phyloP scores from a whole-genome alignment of 768 basidiomycete species.

The Sistotremastrum suecicum region DNA sequence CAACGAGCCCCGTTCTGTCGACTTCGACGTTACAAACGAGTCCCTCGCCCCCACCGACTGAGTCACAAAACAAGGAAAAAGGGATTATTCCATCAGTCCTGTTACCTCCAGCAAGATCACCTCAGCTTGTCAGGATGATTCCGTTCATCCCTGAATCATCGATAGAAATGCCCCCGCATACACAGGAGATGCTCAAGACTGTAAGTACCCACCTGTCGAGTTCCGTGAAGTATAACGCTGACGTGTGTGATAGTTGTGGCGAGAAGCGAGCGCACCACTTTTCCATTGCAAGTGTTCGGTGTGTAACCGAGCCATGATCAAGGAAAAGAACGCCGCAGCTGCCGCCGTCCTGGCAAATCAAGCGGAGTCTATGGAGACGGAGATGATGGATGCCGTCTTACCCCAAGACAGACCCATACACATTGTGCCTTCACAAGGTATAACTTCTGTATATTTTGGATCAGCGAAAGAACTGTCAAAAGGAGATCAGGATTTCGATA shows the following conservation, averaged over 20 bases:
- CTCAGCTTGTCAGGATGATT: no score
- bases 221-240: neutral
- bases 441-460: constrained; percentile 7
- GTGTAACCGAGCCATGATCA: constrained; percentile 51
- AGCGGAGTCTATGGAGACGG: constrained; percentile 10
- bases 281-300: constrained; percentile 64
- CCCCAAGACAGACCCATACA: constrained; percentile 7
- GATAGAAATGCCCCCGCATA: constrained; percentile 33
- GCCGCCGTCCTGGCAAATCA: constrained; percentile 18
- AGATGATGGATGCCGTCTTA: constrained; percentile 11
- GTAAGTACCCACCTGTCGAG: constrained; percentile 23
- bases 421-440: constrained; percentile 7
- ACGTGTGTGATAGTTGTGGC: constrained; percentile 39
- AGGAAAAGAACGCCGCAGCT: constrained; percentile 31
- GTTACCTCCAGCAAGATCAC: no score
- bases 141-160: no score
- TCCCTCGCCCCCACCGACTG: constrained; percentile 51
- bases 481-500: constrained; percentile 16
- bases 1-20: constrained; percentile 60
- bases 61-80: constrained; percentile 18
- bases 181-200: constrained; percentile 38
- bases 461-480: constrained; percentile 7
- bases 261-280: constrained; percentile 56
- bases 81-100: no score
- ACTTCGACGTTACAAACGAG: constrained; percentile 68